phyloP scores from a whole-genome alignment of 176 grass and related monocot genomes.

The Olyra latifolia region DNA sequence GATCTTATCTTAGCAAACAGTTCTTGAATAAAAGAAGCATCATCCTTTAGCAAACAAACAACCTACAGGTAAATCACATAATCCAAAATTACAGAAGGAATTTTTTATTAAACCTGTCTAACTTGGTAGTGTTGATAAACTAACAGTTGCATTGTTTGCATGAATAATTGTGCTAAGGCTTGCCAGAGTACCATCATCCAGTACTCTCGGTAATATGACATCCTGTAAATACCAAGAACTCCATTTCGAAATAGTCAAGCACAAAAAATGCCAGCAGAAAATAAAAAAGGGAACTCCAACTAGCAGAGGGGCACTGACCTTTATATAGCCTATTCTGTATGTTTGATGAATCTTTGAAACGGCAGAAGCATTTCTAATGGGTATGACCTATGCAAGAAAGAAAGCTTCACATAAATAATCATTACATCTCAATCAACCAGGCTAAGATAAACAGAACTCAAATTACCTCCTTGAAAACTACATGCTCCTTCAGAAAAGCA shows the following conservation, averaged over 20 bases:
- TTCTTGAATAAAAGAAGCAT: constrained; percentile 80
- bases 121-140: constrained; percentile 37
- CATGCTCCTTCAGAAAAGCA: constrained; percentile 62
- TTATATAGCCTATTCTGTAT: constrained; percentile 86
- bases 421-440: constrained; percentile 31
- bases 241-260: constrained; percentile 22
- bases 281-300: constrained; percentile 10
- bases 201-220: constrained; percentile 62
- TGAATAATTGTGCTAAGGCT: constrained; percentile 67
- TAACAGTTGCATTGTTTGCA: constrained; percentile 64
- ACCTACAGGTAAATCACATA: constrained; percentile 52
- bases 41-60: constrained; percentile 73
- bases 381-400: constrained; percentile 53
- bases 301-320: constrained; percentile 45
- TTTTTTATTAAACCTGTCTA: constrained; percentile 27
- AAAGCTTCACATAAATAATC: constrained; percentile 42
- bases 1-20: constrained; percentile 75
- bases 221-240: constrained; percentile 62
- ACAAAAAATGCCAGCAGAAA: constrained; percentile 31
- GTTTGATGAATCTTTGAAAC: constrained; percentile 81
- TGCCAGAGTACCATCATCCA: constrained; percentile 67
- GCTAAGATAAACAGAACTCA: constrained; percentile 32
- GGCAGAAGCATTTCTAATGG: constrained; percentile 69
- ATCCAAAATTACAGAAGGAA: constrained; percentile 15
- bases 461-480: constrained; percentile 78